Evolutionary conservation across 2,329 filamentous ascomycete species (phyloP).

Genomic region (Westerdykella aurantiaca): DNA sequence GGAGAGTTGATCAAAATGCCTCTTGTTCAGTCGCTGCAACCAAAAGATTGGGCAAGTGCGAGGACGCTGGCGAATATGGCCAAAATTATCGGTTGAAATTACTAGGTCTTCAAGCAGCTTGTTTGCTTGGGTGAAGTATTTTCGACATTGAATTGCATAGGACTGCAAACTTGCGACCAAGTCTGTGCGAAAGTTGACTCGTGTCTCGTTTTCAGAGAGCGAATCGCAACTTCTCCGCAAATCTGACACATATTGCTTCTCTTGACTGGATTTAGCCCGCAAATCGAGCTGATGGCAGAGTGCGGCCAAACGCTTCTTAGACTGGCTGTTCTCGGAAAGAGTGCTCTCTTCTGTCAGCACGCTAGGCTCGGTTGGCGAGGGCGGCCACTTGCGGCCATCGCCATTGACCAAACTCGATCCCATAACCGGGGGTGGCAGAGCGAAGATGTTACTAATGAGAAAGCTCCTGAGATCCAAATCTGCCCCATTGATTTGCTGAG

Average conservation of each 20-base stretch:
- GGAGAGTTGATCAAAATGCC: constrained; percentile 13
- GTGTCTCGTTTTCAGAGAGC: neutral
- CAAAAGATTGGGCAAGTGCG: constrained; percentile 22
- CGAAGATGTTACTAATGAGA: no score
- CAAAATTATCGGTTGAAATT: constrained; percentile 2
- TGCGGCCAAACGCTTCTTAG: constrained; percentile 4
- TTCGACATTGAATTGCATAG: constrained; percentile 11
- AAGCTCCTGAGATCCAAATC: no score
- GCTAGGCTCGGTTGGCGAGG: neutral
- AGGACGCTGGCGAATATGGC: constrained; percentile 8
- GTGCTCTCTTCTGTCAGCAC: constrained; percentile 1
- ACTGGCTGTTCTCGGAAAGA: no score
- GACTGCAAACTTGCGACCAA: constrained; percentile 1
- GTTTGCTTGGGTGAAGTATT: constrained; percentile 7
- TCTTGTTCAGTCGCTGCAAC: constrained; percentile 17
- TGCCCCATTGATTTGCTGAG: no score
- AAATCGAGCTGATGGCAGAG: constrained; percentile 10
- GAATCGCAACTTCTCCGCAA: neutral
- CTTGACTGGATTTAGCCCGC: constrained; percentile 11
- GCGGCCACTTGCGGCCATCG: constrained; percentile 2
- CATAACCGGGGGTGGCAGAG: no score
- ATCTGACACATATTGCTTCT: constrained; percentile 8
- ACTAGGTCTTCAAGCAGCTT: constrained; percentile 4
- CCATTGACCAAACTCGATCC: no score
- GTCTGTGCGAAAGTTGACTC: no score